phyloP scores from a whole-genome alignment of 805 yeast species.

The Nakazawaea ishiwadae region DNA sequence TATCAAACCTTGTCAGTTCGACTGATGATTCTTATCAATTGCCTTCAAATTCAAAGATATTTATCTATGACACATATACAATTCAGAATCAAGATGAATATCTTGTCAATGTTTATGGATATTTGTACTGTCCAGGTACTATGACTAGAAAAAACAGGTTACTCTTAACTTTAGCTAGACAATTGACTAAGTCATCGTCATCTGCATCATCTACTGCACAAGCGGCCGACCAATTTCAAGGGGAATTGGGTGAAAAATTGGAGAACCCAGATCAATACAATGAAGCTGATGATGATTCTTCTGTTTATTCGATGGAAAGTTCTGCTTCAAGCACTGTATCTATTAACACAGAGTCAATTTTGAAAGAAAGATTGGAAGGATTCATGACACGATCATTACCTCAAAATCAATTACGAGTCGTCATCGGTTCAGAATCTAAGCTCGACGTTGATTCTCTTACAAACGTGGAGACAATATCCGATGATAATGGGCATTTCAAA shows the following conservation, averaged over 20 bases:
- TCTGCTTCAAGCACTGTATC: conserved; percentile 14
- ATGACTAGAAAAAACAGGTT: conserved; percentile 68
- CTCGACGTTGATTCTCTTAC: conserved; percentile 23
- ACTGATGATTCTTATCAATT: conserved; percentile 26
- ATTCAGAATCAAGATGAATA: conserved; percentile 32
- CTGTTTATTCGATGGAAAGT: conserved; percentile 15
- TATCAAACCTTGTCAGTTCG: conserved; percentile 15
- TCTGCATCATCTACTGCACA: conserved; percentile 31
- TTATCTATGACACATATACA: conserved; percentile 56
- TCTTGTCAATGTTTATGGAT: conserved; percentile 66
- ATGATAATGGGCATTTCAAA: conserved; percentile 63
- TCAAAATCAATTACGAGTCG: conserved; percentile 46
- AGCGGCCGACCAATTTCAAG: conserved; percentile 28
- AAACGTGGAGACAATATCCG: conserved; percentile 41
- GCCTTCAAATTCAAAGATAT: conserved; percentile 57
- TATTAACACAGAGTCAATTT: conserved; percentile 34
- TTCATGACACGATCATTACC: conserved; percentile 68
- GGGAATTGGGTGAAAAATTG: conserved; percentile 29
- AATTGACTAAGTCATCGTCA: conserved; percentile 44
- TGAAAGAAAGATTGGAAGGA: conserved; percentile 62
- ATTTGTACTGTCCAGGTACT: conserved; percentile 64
- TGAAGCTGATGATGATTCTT: conserved; percentile 12
- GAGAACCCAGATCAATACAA: conserved; percentile 21
- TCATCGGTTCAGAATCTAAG: conserved; percentile 46
- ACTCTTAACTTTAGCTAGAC: conserved; percentile 63